Base-by-base conservation (phyloP, 306 rosid species). In the Acacia confusa region DNA sequence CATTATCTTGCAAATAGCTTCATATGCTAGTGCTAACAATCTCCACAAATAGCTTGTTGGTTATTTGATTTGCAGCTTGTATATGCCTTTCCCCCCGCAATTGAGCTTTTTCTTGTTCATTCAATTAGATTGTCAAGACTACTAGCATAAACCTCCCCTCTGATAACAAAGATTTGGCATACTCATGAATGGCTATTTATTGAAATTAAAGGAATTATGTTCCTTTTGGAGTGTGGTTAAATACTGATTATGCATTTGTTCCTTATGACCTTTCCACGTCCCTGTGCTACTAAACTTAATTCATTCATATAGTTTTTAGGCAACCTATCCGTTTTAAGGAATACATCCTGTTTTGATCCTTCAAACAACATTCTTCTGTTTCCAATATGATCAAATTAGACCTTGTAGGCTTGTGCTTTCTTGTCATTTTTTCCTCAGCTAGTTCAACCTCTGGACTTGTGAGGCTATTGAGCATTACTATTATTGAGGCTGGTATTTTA, bases 401-500 rank as follows among this genome's bases (percentile, higher is more conserved):
- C 65, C 68, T 76, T 76, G 55, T 79, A 41, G 36, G 75, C 74
- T 69, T 74, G 53, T 75, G 48, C 34, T 70, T 72, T 67, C 77
- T 27, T 70, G 61, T 75, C 67, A 19, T 70, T 50, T 81, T 85
- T 57, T 70, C 77, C 65, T 83, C 38, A 27, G 70, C n/a, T 78
- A 50, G 69, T 84, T 38, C 55, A 68, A 69, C 76, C 78, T 34
- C 45, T 74, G 44, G 70, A 55, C 67, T 53, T 65, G 36, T 43
- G 70, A 40, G 73, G 74, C 67, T 80, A 67, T 61, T 45, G 66
- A 30, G 48, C 75, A 70, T 81, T 75, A 71, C 58, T 53, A 74
- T 84, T 25, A 86, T 69, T 14, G 61, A 73, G 79, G 27, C 64
- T n/a, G 66, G 10, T 79, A 76, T 76, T 81, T 72, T 84, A 76